Conservation (phyloP, 1,284 basidiomycete genomes). For the Cryptococcus floricola region DNA sequence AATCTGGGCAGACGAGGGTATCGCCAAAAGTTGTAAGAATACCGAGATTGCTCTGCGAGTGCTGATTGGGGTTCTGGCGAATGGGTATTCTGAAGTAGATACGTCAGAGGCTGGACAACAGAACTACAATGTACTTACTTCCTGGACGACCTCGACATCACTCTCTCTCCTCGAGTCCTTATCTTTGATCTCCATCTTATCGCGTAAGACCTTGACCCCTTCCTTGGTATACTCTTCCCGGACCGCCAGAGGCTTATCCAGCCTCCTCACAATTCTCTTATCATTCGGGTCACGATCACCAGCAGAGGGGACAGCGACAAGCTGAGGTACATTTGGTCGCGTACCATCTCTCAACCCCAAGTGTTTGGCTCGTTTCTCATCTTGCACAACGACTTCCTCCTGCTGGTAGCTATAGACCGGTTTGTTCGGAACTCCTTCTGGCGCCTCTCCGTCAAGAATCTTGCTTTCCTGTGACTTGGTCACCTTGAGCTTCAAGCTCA, state of each 20-base stretch:
- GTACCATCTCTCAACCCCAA: slow-evolving; percentile 9
- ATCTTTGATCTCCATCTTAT: not conserved
- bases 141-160: not conserved
- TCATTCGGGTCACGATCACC: not conserved
- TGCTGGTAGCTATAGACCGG: slow-evolving; percentile 57
- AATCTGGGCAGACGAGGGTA: slow-evolving; percentile 22
- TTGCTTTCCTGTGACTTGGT: slow-evolving; percentile 2
- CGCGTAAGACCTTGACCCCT: not conserved
- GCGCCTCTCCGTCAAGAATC: no score
- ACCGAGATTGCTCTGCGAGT: slow-evolving; percentile 9
- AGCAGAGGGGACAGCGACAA: slow-evolving; percentile 19
- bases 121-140: slow-evolving; percentile 2
- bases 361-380: slow-evolving; percentile 68
- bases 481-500: slow-evolving; percentile 57
- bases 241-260: slow-evolving; percentile 36
- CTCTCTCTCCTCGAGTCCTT: not conserved
- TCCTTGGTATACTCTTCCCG: slow-evolving; percentile 28
- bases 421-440: not conserved
- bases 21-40: slow-evolving; percentile 17
- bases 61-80: slow-evolving; percentile 9
- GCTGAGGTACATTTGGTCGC: slow-evolving; percentile 25
- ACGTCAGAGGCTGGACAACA: not conserved
- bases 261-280: not conserved
- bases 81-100: slow-evolving; percentile 1
- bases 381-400: slow-evolving; percentile 56